These are phyloP conservation scores for Tranzscheliella williamsii DNA, from an alignment of 1,284 basidiomycete species.

Conservation along the genomic window DNA sequence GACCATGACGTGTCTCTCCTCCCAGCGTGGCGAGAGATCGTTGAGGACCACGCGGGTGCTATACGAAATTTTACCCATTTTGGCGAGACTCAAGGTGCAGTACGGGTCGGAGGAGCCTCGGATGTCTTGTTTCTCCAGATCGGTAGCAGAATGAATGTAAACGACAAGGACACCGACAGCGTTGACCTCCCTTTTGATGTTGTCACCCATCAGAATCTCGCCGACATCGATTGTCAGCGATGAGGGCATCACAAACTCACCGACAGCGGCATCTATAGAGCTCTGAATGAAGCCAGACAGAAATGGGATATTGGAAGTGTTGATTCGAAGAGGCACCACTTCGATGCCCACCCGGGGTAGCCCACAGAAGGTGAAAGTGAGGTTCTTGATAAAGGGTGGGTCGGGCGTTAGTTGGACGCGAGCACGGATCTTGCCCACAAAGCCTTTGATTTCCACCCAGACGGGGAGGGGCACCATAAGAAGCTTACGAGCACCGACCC, in stretches of 20 bases:
- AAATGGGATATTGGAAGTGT: slow-evolving; percentile 34
- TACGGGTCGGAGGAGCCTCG: slow-evolving; percentile 41
- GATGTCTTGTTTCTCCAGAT: slow-evolving; percentile 43
- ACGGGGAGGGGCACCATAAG: slow-evolving; percentile 38
- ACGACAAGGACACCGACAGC: slow-evolving; percentile 44
- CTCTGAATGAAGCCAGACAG: slow-evolving; percentile 41
- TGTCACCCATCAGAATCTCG: slow-evolving; percentile 47
- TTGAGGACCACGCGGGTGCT: slow-evolving; percentile 40
- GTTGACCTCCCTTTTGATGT: slow-evolving; percentile 44
- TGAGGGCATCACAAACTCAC: slow-evolving; percentile 42
- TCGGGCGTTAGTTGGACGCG: slow-evolving; percentile 41
- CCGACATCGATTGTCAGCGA: slow-evolving; percentile 42
- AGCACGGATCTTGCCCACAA: slow-evolving; percentile 31
- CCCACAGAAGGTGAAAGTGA: slow-evolving; percentile 43
- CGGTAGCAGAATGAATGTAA: slow-evolving; percentile 33
- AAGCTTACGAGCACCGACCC: slow-evolving; percentile 31
- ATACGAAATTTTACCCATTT: slow-evolving; percentile 37
- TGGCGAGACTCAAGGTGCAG: slow-evolving; percentile 35
- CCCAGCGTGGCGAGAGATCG: slow-evolving; percentile 43
- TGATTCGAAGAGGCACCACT: slow-evolving; percentile 40
- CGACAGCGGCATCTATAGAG: slow-evolving; percentile 45
- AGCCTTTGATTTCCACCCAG: slow-evolving; percentile 46
- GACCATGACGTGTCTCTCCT: slow-evolving; percentile 41
- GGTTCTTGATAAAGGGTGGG: slow-evolving; percentile 42
- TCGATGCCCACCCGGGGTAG: slow-evolving; percentile 37